Evolutionary conservation across 2,329 filamentous ascomycete genomes (phyloP).

Genomic region (Alternaria consortialis): DNA sequence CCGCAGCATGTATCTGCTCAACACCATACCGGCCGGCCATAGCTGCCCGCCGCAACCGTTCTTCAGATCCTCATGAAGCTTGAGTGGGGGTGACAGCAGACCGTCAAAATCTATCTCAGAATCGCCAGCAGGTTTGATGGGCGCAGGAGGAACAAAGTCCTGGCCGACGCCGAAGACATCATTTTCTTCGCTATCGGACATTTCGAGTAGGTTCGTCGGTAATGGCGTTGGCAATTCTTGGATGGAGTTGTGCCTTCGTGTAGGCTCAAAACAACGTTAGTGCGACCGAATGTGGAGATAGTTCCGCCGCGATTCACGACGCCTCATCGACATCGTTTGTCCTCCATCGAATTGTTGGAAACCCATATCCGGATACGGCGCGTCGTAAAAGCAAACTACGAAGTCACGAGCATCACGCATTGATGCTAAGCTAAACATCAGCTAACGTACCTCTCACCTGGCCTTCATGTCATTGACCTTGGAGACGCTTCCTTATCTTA

Average conservation of each 20-base stretch:
- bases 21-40: constrained; percentile 92
- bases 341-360: not conserved
- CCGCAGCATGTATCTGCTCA: constrained; percentile 85
- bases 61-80: constrained; percentile 83
- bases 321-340: not conserved
- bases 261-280: constrained; percentile 12
- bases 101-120: constrained; percentile 73
- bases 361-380: not conserved
- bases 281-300: constrained; percentile 5
- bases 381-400: not conserved
- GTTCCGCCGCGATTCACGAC: not conserved
- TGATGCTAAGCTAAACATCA: not conserved
- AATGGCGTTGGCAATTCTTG: not conserved
- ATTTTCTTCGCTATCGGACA: constrained; percentile 45
- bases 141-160: constrained; percentile 64
- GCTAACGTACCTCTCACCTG: not conserved
- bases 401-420: not conserved
- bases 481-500: constrained; percentile 10
- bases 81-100: constrained; percentile 73
- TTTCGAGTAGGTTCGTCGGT: constrained; percentile 6
- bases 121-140: constrained; percentile 62
- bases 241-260: constrained; percentile 9
- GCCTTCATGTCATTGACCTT: not conserved
- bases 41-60: constrained; percentile 92
- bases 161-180: constrained; percentile 58